Evolutionary conservation across 768 basidiomycete species (phyloP).

Genomic region (Tricholoma sp.): DNA sequence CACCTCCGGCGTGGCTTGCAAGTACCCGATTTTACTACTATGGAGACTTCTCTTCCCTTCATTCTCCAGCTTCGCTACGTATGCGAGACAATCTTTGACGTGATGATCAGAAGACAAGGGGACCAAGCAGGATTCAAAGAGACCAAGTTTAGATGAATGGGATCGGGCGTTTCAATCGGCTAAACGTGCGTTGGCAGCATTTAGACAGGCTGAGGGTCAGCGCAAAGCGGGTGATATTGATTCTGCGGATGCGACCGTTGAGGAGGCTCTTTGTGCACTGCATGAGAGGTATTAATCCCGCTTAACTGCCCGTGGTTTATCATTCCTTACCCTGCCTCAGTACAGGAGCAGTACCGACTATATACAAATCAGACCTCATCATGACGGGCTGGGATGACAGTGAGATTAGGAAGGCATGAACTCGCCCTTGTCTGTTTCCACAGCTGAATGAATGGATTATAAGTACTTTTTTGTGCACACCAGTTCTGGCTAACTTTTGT

Average conservation of each 20-base stretch:
- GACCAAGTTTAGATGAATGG: background rate
- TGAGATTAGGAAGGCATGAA: constrained; percentile 6
- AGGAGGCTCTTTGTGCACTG: background rate
- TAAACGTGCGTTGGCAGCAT: too few relatives aligned
- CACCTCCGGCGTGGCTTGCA: background rate
- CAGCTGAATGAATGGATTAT: background rate
- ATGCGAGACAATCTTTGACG: background rate
- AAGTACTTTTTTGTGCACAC: too few relatives aligned
- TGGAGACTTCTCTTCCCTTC: background rate
- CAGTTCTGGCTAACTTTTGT: too few relatives aligned
- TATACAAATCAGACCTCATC: constrained; percentile 5
- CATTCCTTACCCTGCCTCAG: constrained; percentile 9
- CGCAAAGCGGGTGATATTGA: constrained; percentile 9
- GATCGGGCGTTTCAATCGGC: background rate
- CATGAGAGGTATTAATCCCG: too few relatives aligned
- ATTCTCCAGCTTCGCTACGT: background rate
- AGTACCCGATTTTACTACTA: background rate
- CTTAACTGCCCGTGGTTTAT: too few relatives aligned
- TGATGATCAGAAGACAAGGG: background rate
- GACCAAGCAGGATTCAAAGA: background rate
- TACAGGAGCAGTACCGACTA: constrained; percentile 8
- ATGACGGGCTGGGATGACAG: constrained; percentile 10
- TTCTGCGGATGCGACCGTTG: constrained; percentile 12
- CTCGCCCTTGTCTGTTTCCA: background rate
- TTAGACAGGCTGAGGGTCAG: background rate